phyloP scores from a whole-genome alignment of 805 yeast species.

The Candida methanosorbosa region DNA sequence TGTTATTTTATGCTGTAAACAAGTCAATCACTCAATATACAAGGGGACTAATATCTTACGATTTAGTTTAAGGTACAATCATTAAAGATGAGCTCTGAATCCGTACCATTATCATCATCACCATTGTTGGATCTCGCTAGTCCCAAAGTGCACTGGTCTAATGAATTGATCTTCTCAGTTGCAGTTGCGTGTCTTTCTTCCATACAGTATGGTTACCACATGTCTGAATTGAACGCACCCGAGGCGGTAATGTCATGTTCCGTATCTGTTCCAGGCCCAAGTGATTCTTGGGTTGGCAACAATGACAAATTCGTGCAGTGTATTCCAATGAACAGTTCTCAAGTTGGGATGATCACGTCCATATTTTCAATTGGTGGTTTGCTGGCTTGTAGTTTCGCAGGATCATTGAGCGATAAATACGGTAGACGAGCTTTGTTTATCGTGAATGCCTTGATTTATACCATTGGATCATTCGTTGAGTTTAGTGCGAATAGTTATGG shows the following conservation, averaged over 20 bases:
- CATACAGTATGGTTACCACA: conserved; percentile 88
- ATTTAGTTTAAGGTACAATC: no score
- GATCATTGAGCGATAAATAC: conserved; percentile 48
- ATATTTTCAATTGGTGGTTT: conserved; percentile 81
- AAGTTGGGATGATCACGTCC: conserved; percentile 68
- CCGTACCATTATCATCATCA: conserved; percentile 6
- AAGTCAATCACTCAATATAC: no score
- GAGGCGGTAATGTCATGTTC: conserved; percentile 59
- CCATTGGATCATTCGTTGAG: conserved; percentile 57
- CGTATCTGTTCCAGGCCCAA: conserved; percentile 7
- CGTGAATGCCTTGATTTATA: conserved; percentile 40
- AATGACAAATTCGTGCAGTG: conserved; percentile 29
- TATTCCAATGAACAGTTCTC: conserved; percentile 44
- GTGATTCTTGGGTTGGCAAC: conserved; percentile 26
- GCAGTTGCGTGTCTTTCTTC: conserved; percentile 67
- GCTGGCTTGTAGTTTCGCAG: conserved; percentile 62
- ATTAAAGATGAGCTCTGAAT: background rate
- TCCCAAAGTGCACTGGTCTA: conserved; percentile 20
- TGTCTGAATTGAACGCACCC: conserved; percentile 93
- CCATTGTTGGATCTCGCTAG: conserved; percentile 4
- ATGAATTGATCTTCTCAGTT: conserved; percentile 33
- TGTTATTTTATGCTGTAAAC: no score
- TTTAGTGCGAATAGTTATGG: conserved; percentile 36
- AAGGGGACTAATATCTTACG: no score
- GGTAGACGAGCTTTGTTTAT: conserved; percentile 56